Base-by-base conservation (phyloP, 768 basidiomycete genomes). In the Strobilomyces confusus region DNA sequence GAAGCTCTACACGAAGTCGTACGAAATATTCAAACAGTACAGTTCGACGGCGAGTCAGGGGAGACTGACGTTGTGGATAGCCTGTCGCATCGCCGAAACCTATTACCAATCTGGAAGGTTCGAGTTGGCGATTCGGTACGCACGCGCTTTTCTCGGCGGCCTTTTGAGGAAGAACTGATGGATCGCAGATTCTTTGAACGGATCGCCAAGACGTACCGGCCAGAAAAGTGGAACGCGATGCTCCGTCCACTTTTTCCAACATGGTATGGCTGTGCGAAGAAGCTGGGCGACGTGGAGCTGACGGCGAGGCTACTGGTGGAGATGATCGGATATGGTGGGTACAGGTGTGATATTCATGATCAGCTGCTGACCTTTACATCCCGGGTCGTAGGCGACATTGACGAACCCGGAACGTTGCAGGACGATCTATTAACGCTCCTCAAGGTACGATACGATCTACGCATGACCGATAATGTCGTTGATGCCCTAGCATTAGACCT, bases 1-100 rank as follows among this genome's bases (percentile, higher is more conserved):
- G 42, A 50, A 95, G 92, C 78, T 99, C 2, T 95, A 93, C 65
- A 97, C 92, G 8, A 93, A 95, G 64, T 79, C 97, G 2, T 98
- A 99, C 69, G 92, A 95, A 59, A 68, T 93, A 12, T 92, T 97
- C 76, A 98, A 95, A 73, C 86, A 83, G 60, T 80, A 89, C 62
- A 75, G 73, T 40, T 70, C 80, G 1, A 58, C 72, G 33, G 63
- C 72, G 19, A 80, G 77, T n/a, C 90, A 89, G 58, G 82, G 84
- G 3, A 82, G 95, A 11, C 72, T 93, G 57, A 92, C 92, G 0
- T 73, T 95, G n/a, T 91, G 84, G 79, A 87, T 99, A 48, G 95
- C 94, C 4, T 88, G 82, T 67, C 82, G 86, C 30, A 98, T 99
- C 50, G 95, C 93, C 0, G 82, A 88, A 55, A 88, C 89, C 4